Percentiles rank a stretch among this genome's conserved stretches.
Conservation (phyloP, 179 eudicot species). For the Actinidia arguta region DNA sequence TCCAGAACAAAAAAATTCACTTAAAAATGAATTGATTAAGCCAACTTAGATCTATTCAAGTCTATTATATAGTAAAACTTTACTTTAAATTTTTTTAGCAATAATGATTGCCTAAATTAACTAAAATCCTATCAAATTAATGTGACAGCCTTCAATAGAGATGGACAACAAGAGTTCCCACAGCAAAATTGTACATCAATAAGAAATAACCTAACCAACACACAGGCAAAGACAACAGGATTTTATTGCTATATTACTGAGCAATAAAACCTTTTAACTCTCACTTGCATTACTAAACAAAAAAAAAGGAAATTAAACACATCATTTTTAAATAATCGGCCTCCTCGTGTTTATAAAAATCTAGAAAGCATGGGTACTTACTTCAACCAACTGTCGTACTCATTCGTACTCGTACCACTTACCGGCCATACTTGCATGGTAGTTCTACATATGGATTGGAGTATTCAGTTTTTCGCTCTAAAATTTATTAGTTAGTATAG, state of each 20-base stretch:
- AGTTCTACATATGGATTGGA: too few species aligned
- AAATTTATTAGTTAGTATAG: too few species aligned
- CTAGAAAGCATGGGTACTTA: too few species aligned
- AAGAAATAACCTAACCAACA: background rate
- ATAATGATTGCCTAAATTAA: background rate
- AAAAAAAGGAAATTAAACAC: background rate
- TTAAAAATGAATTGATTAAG: background rate
- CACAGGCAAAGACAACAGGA: background rate
- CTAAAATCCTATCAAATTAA: background rate
- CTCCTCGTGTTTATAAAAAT: background rate
- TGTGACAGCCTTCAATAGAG: background rate
- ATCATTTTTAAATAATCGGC: background rate
- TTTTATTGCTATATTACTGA: background rate
- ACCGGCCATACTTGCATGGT: too few species aligned
- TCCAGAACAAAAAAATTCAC: too few species aligned
- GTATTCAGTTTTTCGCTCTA: background rate
- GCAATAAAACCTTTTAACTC: background rate
- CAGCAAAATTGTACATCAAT: background rate
- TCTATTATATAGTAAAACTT: too few species aligned
- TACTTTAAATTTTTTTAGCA: too few species aligned
- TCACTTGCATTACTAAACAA: background rate
- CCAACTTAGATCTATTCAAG: background rate
- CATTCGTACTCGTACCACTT: too few species aligned
- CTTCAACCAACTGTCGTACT: too few species aligned
- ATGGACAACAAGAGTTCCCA: background rate